Percentiles rank a stretch among this genome's conserved stretches.
Evolutionary conservation across 352 stramenopile genomes (phyloP).

Genomic region (Peronospora destructor): DNA sequence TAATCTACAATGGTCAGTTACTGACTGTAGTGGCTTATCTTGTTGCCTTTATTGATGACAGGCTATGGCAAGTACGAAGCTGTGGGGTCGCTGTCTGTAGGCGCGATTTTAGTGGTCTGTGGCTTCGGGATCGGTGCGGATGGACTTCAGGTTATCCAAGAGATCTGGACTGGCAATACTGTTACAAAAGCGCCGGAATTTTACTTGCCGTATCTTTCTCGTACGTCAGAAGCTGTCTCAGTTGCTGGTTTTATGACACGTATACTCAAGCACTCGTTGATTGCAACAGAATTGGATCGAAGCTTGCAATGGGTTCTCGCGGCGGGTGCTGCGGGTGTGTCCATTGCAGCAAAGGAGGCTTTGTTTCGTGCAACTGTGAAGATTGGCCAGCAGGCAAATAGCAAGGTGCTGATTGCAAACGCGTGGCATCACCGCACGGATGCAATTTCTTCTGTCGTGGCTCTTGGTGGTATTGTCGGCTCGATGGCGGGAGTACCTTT

Average conservation of each 20-base stretch:
- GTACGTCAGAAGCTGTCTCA: conserved; percentile 6
- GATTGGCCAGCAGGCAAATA: conserved; percentile 90
- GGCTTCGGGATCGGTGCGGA: conserved; percentile 67
- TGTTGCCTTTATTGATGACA: conserved; percentile 3
- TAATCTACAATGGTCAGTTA: neutral
- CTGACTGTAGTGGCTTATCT: neutral
- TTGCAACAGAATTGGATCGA: conserved; percentile 36
- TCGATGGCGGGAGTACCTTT: conserved; percentile 62
- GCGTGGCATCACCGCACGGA: conserved; percentile 93
- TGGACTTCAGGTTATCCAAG: conserved; percentile 62
- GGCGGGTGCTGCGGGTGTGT: conserved; percentile 78
- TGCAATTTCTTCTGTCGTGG: conserved; percentile 86
- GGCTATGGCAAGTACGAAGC: conserved; percentile 88
- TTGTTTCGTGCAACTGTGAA: conserved; percentile 90
- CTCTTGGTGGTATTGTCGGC: conserved; percentile 68
- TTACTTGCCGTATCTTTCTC: conserved; percentile 41
- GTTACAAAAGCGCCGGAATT: conserved; percentile 29
- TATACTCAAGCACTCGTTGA: neutral
- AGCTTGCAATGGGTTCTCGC: conserved; percentile 64
- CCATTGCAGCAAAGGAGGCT: conserved; percentile 91
- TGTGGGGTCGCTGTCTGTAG: conserved; percentile 80
- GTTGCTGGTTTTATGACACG: neutral
- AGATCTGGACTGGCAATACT: conserved; percentile 42
- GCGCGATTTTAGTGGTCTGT: conserved; percentile 72
- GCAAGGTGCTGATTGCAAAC: conserved; percentile 95